phyloP scores from a whole-genome alignment of 768 basidiomycete genomes.

The Boletellus ananiceps region DNA sequence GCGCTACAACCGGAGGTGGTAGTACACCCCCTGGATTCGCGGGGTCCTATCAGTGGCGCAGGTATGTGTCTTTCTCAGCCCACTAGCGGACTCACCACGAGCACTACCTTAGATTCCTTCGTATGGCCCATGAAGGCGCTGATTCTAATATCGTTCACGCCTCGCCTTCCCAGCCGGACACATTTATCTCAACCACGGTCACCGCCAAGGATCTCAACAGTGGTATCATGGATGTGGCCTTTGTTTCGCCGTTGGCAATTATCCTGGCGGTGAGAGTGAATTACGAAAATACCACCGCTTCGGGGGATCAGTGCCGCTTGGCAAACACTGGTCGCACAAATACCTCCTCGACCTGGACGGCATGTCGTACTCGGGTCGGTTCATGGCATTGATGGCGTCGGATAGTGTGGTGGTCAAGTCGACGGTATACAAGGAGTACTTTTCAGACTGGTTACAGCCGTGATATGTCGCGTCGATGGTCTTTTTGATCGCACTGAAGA shows the following conservation, averaged over 20 bases:
- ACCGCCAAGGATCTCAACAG: constrained; percentile 59
- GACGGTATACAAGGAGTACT: constrained; percentile 89
- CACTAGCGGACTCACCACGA: not conserved
- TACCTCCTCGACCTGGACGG: constrained; percentile 91
- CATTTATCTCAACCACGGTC: constrained; percentile 58
- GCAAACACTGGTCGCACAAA: constrained; percentile 90
- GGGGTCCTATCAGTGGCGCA: constrained; percentile 79
- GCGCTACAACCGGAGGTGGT: constrained; percentile 94
- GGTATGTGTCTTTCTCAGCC: constrained; percentile 38
- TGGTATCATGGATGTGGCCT: constrained; percentile 84
- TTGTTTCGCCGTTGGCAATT: constrained; percentile 75
- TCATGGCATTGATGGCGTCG: constrained; percentile 79
- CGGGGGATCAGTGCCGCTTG: constrained; percentile 71
- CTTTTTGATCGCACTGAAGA: not conserved
- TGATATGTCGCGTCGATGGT: constrained; percentile 46
- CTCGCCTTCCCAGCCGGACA: constrained; percentile 53
- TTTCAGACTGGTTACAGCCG: constrained; percentile 87
- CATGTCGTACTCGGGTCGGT: constrained; percentile 90
- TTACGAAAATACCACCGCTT: constrained; percentile 65
- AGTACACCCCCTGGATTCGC: constrained; percentile 81
- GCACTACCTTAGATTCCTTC: constrained; percentile 50
- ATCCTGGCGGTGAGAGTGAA: constrained; percentile 69
- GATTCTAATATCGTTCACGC: constrained; percentile 60
- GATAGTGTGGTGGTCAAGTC: constrained; percentile 89
- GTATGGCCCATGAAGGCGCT: constrained; percentile 58